Base-by-base conservation (phyloP, 2,329 filamentous ascomycete species). In the Chaetomiaceae sp. region DNA sequence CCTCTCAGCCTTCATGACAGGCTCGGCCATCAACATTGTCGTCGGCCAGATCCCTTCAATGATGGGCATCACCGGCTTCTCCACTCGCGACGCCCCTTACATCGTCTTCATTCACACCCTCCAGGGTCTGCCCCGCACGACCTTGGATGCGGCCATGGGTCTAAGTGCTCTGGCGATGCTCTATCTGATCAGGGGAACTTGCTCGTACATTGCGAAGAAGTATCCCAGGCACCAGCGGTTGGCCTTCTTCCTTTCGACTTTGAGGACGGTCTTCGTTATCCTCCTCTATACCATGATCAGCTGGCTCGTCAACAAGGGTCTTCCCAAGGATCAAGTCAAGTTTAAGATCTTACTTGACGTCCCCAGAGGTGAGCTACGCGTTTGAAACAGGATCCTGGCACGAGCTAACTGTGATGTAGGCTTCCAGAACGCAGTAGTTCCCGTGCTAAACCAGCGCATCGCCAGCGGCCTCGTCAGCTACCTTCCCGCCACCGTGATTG, bases 1-100 rank as follows among this genome's bases (percentile, higher is more conserved):
- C 0, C 89, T 97, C 49, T 91, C 89, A 0, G 90, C 94, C 2
- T 97, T 96, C 75, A 96, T 97, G 88, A 97, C 94, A 0, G 92
- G 92, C 2, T 96, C 92, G 5, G 90, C 92, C 49, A 80, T 99
- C 69, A 95, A 82, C 63, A 97, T 99, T 65, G 84, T 82, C 14
- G 80, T 83, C 21, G 91, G 94, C 30, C 94, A 99, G 69, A 77
- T 96, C 5, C 86, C 89, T 1, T 79, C 80, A 2, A 73, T 97
- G 68, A 80, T 99, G 73, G 94, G 94, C 6, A 85, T 96, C 65
- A 77, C 76, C 1, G 80, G 80, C 20, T 84, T 94, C 51, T 82
- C 85, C 58, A 95, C 84, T 13, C 79, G 90, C 61, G 90, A 81
- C 14, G 71, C 89, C 0, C 90, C 94, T 0, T 97, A 95, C 66